These are phyloP conservation scores for Boechera retrofracta DNA, from an alignment of 345 rosid species.

Conservation along the genomic window DNA sequence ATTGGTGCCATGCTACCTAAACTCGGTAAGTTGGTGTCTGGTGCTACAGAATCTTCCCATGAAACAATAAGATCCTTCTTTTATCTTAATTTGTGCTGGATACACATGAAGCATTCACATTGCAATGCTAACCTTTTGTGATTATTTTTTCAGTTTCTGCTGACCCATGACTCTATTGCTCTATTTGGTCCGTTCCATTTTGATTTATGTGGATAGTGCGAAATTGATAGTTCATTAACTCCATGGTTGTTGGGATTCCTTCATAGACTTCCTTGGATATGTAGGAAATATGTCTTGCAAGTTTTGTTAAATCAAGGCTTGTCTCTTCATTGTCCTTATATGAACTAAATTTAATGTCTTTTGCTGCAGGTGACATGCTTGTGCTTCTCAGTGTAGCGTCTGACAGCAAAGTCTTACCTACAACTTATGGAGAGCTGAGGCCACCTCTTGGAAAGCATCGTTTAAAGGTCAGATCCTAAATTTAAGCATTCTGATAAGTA, in stretches of 20 bases:
- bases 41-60: slow-evolving; percentile 21
- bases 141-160: slow-evolving; percentile 31
- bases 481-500: slow-evolving; percentile 6
- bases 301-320: slow-evolving; percentile 18
- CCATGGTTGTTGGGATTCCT: slow-evolving; percentile 29
- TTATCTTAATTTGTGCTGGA: slow-evolving; percentile 7
- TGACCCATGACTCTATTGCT: slow-evolving; percentile 17
- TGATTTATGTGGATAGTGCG: slow-evolving; percentile 21
- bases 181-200: slow-evolving; percentile 21
- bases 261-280: slow-evolving; percentile 25
- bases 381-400: slow-evolving; percentile 70
- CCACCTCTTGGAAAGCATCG: slow-evolving; percentile 99
- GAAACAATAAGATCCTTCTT: slow-evolving; percentile 14
- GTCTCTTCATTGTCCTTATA: slow-evolving; percentile 25
- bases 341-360: slow-evolving; percentile 39
- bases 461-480: slow-evolving; percentile 65
- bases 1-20: slow-evolving; percentile 91
- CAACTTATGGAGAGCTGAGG: slow-evolving; percentile 90
- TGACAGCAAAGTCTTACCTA: slow-evolving; percentile 85
- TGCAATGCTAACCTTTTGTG: slow-evolving; percentile 15
- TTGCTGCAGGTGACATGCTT: slow-evolving; percentile 72
- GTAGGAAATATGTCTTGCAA: slow-evolving; percentile 31
- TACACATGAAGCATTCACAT: slow-evolving; percentile 20
- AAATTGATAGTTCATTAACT: slow-evolving; percentile 9
- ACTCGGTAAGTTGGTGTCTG: slow-evolving; percentile 64